Percentiles rank a stretch among this genome's conserved stretches.
These are phyloP conservation scores for Cladosporium sp. DNA, from an alignment of 2,329 filamentous ascomycete species.

Conservation along the genomic window DNA sequence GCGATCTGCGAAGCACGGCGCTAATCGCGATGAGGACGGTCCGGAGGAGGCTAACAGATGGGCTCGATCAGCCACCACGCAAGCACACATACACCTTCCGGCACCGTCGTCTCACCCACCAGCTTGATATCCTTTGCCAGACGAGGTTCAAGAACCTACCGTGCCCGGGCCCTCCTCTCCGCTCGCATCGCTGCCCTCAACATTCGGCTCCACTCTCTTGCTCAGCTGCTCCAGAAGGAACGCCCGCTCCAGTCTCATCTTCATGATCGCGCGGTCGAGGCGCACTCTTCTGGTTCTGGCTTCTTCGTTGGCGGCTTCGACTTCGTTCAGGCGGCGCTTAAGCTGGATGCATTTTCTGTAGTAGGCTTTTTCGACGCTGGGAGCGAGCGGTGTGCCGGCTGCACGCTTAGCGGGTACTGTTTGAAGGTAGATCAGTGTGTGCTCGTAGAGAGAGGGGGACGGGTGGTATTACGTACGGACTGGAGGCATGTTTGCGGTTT, in stretches of 20 bases:
- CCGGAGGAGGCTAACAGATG: slow-evolving; percentile 27
- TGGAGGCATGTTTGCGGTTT: background rate
- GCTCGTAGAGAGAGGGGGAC: background rate
- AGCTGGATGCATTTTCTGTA: slow-evolving; percentile 95
- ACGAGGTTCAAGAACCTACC: slow-evolving; percentile 18
- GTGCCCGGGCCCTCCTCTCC: slow-evolving; percentile 35
- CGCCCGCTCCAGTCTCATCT: slow-evolving; percentile 83
- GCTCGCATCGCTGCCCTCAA: slow-evolving; percentile 42
- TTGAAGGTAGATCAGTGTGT: background rate
- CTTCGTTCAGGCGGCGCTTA: slow-evolving; percentile 85
- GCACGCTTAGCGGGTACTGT: slow-evolving; percentile 26
- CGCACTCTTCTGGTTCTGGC: slow-evolving; percentile 76
- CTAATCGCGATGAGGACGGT: slow-evolving; percentile 36
- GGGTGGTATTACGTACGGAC: background rate
- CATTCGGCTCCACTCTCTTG: slow-evolving; percentile 49
- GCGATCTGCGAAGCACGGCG: slow-evolving; percentile 24
- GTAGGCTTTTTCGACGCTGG: slow-evolving; percentile 93
- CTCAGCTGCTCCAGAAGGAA: slow-evolving; percentile 52
- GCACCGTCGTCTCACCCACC: background rate
- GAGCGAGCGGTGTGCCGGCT: slow-evolving; percentile 59
- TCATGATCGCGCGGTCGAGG: slow-evolving; percentile 82
- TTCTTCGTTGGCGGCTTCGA: slow-evolving; percentile 87
- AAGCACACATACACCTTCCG: background rate
- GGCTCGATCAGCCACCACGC: slow-evolving; percentile 3
- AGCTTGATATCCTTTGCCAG: background rate